Percentiles rank a stretch among this genome's conserved stretches.
These are phyloP conservation scores for Lachnellula hyalina DNA, from an alignment of 2,329 filamentous ascomycete genomes.

Conservation along the genomic window DNA sequence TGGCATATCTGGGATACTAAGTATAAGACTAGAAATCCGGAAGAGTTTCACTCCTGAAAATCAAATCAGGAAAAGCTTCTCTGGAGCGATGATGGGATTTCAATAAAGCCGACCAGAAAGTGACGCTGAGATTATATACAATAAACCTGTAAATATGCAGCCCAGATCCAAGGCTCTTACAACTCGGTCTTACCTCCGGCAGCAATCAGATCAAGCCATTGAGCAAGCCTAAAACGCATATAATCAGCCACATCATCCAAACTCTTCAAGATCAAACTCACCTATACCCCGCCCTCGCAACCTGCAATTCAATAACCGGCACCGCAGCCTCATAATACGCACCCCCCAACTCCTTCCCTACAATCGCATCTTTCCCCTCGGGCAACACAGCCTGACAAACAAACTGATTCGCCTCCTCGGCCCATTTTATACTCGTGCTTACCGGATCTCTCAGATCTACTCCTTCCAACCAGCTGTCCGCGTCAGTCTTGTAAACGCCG, in stretches of 20 bases:
- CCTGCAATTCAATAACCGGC: slow-evolving; percentile 59
- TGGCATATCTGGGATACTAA: too few species aligned
- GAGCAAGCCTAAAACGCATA: slow-evolving; percentile 42
- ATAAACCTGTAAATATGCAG: too few species aligned
- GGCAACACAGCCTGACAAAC: slow-evolving; percentile 60
- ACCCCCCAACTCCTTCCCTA: slow-evolving; percentile 54
- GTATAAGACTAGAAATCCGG: too few species aligned
- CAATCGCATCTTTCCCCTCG: slow-evolving; percentile 52
- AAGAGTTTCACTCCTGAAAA: not conserved
- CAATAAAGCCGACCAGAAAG: not conserved
- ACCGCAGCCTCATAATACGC: slow-evolving; percentile 59
- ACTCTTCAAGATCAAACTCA: slow-evolving; percentile 9
- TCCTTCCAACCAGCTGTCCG: slow-evolving; percentile 51
- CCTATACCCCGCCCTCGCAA: slow-evolving; percentile 64
- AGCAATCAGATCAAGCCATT: slow-evolving; percentile 60
- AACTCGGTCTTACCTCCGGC: slow-evolving; percentile 28
- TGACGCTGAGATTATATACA: not conserved
- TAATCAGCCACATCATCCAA: not conserved
- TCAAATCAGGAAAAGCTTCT: not conserved
- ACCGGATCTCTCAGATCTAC: slow-evolving; percentile 49
- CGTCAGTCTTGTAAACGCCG: slow-evolving; percentile 49
- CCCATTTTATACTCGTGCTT: slow-evolving; percentile 57
- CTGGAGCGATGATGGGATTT: not conserved
- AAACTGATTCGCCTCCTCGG: slow-evolving; percentile 54
- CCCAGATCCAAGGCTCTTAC: slow-evolving; percentile 1